Evolutionary conservation across 2,329 filamentous ascomycete species (phyloP).

Genomic region (Acephala macrosclerotiorum): DNA sequence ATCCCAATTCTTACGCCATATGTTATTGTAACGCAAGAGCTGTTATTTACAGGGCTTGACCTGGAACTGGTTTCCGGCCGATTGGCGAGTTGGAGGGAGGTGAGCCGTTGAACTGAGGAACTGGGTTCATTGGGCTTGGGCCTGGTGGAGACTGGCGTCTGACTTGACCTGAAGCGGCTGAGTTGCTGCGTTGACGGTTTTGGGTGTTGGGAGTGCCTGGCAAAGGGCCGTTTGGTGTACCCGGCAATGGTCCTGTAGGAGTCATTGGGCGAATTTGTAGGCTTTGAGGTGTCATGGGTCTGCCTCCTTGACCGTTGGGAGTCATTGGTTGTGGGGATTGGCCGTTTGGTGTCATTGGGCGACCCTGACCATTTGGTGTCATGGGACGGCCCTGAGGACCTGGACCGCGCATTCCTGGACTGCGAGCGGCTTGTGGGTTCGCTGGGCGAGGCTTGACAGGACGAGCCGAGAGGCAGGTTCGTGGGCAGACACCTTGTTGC

Average conservation of each 20-base stretch:
- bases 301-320: constrained; percentile 31
- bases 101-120: constrained; percentile 22
- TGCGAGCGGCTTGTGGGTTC: constrained; percentile 38
- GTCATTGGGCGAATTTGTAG: constrained; percentile 34
- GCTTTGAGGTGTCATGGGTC: constrained; percentile 15
- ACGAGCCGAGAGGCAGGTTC: constrained; percentile 90
- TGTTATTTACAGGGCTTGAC: constrained; percentile 41
- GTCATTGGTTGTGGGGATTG: constrained; percentile 31
- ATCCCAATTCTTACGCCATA: constrained; percentile 14
- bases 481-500: constrained; percentile 89
- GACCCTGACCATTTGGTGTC: constrained; percentile 31
- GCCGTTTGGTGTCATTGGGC: constrained; percentile 31
- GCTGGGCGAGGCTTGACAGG: constrained; percentile 68
- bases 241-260: constrained; percentile 29
- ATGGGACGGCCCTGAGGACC: constrained; percentile 26
- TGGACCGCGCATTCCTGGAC: constrained; percentile 34
- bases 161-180: constrained; percentile 32
- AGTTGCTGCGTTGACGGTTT: constrained; percentile 33
- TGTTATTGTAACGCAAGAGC: constrained; percentile 13
- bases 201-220: constrained; percentile 19
- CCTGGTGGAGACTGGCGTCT: constrained; percentile 36
- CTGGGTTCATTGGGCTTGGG: constrained; percentile 39
- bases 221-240: constrained; percentile 33
- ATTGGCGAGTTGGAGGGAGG: constrained; percentile 24
- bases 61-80: constrained; percentile 42